Base-by-base conservation (phyloP, 2,329 filamentous ascomycete species). In the Aspergillus pseudoterreus region DNA sequence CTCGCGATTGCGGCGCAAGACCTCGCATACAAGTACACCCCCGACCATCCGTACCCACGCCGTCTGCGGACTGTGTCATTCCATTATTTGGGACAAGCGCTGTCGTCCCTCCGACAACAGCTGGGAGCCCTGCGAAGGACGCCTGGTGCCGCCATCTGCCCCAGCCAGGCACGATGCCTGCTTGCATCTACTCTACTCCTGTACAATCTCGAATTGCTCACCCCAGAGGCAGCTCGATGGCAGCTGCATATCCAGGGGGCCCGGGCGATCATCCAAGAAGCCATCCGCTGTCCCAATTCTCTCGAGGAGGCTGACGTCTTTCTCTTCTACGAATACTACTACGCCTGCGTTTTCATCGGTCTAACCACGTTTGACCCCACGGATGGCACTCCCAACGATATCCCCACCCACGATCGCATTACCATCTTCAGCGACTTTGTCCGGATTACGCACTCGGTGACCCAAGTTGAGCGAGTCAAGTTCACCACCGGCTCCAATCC, bases 251-350 rank as follows among this genome's bases (percentile, higher is more conserved):
- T 63, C 33, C 56, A 63, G 24, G 59, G 59, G 3, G 61, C 61
- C 11, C 52, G 62, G 15, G 60, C 53, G 12, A 62, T 65, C 30
- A 54, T 62, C 8, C 47, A 55, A 44, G 14, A 53, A 4, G 42
- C 47, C 3, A 38, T 42, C 11, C 33, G 39, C 24, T 27, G 24
- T 30, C 24, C 42, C 11, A 14, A 19, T n/a, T 42, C 49, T 9
- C 30, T 42, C 24, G 47, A 54, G 9, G 17, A 32, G 2, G 44
- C 48, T 1, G 57, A 64, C 24, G 46, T 53, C 2, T 63, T 60
- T 42, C 55, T 63, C 21, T 49, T 61, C 47, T 62, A 64, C 39
- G 61, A 66, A 51, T 60, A 63, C n/a, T 66, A 64, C 39, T 62
- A 58, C 15, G 55, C 60, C 6, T 58, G 57, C 32, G 61, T 63